Base-by-base conservation (phyloP, 2,329 filamentous ascomycete species). In the Rachicladosporium sp. region DNA sequence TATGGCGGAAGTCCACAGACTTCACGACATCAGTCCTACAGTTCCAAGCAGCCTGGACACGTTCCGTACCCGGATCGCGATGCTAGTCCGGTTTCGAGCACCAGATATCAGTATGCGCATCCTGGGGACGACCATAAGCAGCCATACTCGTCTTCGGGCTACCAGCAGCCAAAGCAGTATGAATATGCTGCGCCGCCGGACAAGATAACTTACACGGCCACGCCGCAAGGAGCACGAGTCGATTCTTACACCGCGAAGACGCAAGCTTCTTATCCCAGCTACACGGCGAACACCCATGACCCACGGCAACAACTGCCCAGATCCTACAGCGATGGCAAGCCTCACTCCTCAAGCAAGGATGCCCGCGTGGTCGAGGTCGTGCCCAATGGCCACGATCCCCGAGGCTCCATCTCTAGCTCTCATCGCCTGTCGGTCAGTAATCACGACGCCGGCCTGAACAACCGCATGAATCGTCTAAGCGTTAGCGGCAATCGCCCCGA, bases 401-500 rank as follows among this genome's bases (percentile, higher is more conserved):
- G 49, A 29, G 33, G 43, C 4, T 36, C 35, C 15, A 29, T 31
- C 19, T 45, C 50, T 21, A 50, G 46, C 11, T 34, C 38, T 1
- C 33, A 47, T 30, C 43, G 50, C 11, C 38, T 45, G 4, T 45
- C 40, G 7, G 32, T 43, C 11, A 40, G 38, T 13, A 43, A 41
- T 4, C 43, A 40, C 13, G 38, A 38, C 21, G 47, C 50, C 6
- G 63, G 61, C 2, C 50, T 68, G 15, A 53, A 49, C 6, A 52
- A 54, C 29, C 59, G 63, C 30, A 66, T 68, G 64, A 60, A 66
- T 37, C 58, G 65, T 35, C 57, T 70, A 19, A 68, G 65, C 1
- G 65, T 70, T 21, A 65, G 63, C 43, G 66, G 66, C 6, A 63
- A 63, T 42, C 53, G 64, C 33, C 62, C 63, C 15, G 58, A 65